Conservation (phyloP, 768 basidiomycete genomes). For the Rhizopogon roseolus region DNA sequence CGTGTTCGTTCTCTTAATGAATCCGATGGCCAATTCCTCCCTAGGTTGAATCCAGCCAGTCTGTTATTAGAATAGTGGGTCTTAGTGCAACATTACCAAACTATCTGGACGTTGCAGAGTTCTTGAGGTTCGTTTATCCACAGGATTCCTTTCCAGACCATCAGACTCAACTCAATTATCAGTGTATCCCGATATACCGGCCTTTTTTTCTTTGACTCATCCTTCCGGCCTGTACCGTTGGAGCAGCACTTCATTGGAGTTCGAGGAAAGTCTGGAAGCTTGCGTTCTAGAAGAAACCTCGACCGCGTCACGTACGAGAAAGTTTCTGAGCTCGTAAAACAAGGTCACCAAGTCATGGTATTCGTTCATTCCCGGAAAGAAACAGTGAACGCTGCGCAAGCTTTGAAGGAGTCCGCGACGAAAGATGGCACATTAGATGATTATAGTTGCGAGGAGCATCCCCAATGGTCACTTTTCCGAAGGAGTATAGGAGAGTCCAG, state of each 20-base stretch:
- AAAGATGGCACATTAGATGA: slow-evolving; percentile 68
- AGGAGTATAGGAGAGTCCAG: slow-evolving; percentile 73
- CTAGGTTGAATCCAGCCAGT: slow-evolving; percentile 95
- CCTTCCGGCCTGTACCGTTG: slow-evolving; percentile 92
- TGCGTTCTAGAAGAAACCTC: slow-evolving; percentile 73
- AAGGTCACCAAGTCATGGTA: slow-evolving; percentile 98
- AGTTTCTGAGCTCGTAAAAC: slow-evolving; percentile 80
- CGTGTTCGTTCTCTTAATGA: slow-evolving; percentile 3
- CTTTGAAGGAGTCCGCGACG: slow-evolving; percentile 71
- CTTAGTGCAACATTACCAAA: slow-evolving; percentile 96
- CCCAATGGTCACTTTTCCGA: slow-evolving; percentile 72
- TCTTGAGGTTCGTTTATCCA: slow-evolving; percentile 60
- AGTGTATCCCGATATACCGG: slow-evolving; percentile 86
- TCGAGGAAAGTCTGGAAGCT: slow-evolving; percentile 79
- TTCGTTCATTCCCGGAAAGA: slow-evolving; percentile 99
- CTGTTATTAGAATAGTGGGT: slow-evolving; percentile 92
- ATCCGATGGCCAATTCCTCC: neutral
- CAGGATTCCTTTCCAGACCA: neutral
- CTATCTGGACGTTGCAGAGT: slow-evolving; percentile 94
- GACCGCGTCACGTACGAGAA: slow-evolving; percentile 89
- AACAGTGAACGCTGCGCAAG: slow-evolving; percentile 87
- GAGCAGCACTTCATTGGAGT: slow-evolving; percentile 97
- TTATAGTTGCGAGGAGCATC: slow-evolving; percentile 80
- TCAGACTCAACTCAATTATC: slow-evolving; percentile 4
- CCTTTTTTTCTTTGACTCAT: slow-evolving; percentile 96